A percentile compares a stretch with the other conserved stretches of the same genome.
Conservation (phyloP, 176 grass and related monocot genomes). For the Cenchrus purpureus region DNA sequence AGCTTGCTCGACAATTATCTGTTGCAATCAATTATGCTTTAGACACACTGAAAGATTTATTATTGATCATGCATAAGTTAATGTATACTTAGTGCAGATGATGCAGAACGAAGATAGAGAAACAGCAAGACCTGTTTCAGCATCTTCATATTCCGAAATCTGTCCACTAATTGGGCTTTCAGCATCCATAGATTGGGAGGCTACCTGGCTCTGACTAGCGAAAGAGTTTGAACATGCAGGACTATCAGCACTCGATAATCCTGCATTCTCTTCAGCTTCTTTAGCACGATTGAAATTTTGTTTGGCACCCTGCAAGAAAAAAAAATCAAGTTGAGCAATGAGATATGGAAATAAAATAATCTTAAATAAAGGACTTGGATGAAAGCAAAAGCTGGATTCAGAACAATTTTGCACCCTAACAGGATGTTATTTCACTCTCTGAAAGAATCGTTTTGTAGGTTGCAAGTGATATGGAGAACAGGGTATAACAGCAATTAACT, state of each 20-base stretch:
- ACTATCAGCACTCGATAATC: constrained; percentile 68
- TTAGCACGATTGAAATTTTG: constrained; percentile 73
- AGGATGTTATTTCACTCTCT: background rate
- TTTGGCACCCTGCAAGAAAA: constrained; percentile 76
- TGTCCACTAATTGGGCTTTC: constrained; percentile 94
- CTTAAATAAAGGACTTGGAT: background rate
- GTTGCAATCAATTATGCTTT: constrained; percentile 90
- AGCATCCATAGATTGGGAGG: constrained; percentile 80
- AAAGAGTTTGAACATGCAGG: constrained; percentile 91
- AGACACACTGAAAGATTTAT: constrained; percentile 83
- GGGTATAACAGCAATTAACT: background rate
- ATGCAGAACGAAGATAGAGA: constrained; percentile 62
- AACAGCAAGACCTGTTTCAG: constrained; percentile 93
- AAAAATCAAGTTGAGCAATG: constrained; percentile 2
- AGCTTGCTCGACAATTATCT: constrained; percentile 91
- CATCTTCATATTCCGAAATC: constrained; percentile 97
- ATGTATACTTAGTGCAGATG: constrained; percentile 64
- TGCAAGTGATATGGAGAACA: background rate
- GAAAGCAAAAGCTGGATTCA: background rate
- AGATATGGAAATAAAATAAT: constrained; percentile 23
- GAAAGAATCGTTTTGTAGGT: background rate
- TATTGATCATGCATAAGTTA: constrained; percentile 63
- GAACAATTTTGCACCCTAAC: background rate
- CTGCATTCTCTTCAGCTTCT: constrained; percentile 76
- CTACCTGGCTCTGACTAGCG: constrained; percentile 78